Conservation (phyloP, 257 asterid species). For the Nicotiana obtusifolia region DNA sequence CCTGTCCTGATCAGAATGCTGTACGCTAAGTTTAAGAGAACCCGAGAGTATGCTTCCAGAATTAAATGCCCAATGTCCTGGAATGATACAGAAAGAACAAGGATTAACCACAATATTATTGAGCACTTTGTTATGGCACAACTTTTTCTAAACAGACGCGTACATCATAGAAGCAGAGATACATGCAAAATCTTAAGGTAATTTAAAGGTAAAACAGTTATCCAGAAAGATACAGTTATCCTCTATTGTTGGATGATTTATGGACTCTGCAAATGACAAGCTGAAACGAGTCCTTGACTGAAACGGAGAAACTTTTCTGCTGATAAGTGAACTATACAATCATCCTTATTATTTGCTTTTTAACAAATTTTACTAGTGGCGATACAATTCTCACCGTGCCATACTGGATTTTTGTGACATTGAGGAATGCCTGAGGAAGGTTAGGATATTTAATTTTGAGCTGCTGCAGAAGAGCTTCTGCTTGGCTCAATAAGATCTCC, state of each 20-base stretch:
- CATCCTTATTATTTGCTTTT: background rate
- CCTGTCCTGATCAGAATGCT: constrained; percentile 65
- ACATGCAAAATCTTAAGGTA: background rate
- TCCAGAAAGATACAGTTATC: background rate
- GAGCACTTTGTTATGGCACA: background rate
- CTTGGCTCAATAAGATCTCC: constrained; percentile 38
- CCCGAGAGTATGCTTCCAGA: constrained; percentile 89
- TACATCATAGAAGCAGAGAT: background rate
- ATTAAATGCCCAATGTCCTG: constrained; percentile 82
- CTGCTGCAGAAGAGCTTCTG: constrained; percentile 52
- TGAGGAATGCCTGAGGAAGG: constrained; percentile 84
- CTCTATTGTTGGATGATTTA: background rate
- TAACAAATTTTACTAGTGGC: background rate
- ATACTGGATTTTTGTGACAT: constrained; percentile 61
- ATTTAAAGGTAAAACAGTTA: background rate
- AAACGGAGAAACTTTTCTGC: background rate
- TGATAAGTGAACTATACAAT: background rate
- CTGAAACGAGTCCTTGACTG: background rate
- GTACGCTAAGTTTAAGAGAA: constrained; percentile 62
- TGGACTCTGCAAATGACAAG: background rate
- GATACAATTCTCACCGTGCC: constrained; percentile 50
- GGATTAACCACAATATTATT: background rate
- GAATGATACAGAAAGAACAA: background rate
- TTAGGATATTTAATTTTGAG: constrained; percentile 57
- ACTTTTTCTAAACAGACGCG: background rate